Base-by-base conservation (phyloP, 352 stramenopile genomes). In the Halophytophthora polymorphica region DNA sequence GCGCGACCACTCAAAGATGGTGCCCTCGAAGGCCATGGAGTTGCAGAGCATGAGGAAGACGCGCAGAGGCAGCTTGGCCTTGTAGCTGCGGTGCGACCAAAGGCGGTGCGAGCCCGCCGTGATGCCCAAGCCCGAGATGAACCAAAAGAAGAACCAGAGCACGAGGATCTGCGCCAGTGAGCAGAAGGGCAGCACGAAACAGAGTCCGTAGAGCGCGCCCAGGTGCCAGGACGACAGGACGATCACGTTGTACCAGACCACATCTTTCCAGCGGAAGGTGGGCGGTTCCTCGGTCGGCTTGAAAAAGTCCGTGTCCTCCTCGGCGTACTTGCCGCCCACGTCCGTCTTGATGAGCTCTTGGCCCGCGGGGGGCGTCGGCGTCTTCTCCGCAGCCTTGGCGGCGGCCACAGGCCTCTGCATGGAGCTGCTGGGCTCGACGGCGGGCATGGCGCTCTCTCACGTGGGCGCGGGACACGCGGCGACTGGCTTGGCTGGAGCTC, bases 1-100 rank as follows among this genome's bases (percentile, higher is more conserved):
- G 40, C 97, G 94, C n/a, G 95, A 88, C 97, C 97, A 99, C 71
- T 99, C 95, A 61, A 95, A 98, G 67, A 99, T 99, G 48, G 75
- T 96, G 28, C 97, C 97, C 76, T 99, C 65, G 58, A 90, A 90
- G 45, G 97, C 96, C 74, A 99, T 98, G 40, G 94, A 98, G 77
- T 99, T 99, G 67, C 80, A 96, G 23, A 99, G 81, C 96, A 99
- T 98, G 52, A 99, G 83, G 61, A 98, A 93, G 50, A 98, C 69
- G 44, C 96, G 87, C 18, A 98, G 67, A 10, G 78, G 74, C 29
- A 87, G 83, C 40, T 85, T 81, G 7, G 96, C 97, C 56, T 97
- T 93, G 83, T 99, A 99, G 21, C 93, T 96, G 40, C 92, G 75
- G 71, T 99, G 97, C 18, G 93, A 86, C 97, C 97, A 99, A 13